These are phyloP conservation scores for Mucuna pruriens DNA, from an alignment of 306 rosid genomes.

Conservation along the genomic window DNA sequence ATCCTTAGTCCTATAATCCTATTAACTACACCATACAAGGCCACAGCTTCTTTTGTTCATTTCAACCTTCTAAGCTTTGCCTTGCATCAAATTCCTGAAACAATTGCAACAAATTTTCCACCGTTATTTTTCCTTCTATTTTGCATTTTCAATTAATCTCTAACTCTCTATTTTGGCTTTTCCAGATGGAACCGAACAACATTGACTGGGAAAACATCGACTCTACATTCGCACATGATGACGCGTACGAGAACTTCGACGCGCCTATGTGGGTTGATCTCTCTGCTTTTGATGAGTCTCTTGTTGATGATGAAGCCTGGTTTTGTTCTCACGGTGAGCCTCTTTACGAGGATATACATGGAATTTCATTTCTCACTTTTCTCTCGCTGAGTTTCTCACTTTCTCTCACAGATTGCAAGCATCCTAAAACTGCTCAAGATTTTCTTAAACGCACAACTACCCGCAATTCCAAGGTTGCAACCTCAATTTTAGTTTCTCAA, in stretches of 20 bases:
- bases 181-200: constrained; percentile 56
- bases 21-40: background rate
- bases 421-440: constrained; percentile 52
- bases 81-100: background rate
- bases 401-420: constrained; percentile 51
- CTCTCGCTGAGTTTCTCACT: background rate
- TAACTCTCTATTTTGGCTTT: background rate
- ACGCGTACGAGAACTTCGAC: constrained; percentile 47
- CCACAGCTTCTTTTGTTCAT: constrained; percentile 14
- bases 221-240: constrained; percentile 47
- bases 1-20: background rate
- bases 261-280: constrained; percentile 65
- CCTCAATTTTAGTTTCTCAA: no score
- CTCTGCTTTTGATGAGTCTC: constrained; percentile 38
- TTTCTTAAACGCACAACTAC: constrained; percentile 27
- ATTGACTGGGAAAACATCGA: constrained; percentile 61
- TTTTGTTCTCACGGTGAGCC: constrained; percentile 55
- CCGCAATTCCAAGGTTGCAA: constrained; percentile 43
- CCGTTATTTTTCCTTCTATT: background rate
- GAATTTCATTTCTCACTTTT: background rate
- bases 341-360: background rate
- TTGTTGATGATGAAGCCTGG: constrained; percentile 49
- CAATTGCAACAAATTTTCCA: background rate
- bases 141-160: background rate
- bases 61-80: background rate